Evolutionary conservation across 306 rosid species (phyloP), one percentile per base, ranked within the genome.

Genomic region (Cicer cuneatum): DNA sequence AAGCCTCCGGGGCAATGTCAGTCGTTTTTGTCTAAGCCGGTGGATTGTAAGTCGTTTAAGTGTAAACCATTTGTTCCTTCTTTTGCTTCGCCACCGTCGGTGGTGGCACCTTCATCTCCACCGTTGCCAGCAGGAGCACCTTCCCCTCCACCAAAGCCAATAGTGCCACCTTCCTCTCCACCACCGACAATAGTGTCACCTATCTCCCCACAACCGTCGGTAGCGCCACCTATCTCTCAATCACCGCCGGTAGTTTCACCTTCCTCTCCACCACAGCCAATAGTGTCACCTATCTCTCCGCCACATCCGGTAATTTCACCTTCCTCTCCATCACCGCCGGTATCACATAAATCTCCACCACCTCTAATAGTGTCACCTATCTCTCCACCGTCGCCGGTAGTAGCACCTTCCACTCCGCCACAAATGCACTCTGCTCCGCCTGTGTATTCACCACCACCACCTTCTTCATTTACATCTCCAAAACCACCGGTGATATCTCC

Each of bases 1-100:
- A 83, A 86, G 38, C n/a, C 93, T 1, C 57, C 73, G 37, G 85
- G 61, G 8, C 80, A 84, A 84, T 94, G 99, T 80, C 73, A 61
- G 71, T 33, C 92, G 16, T 83, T 87, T 73, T 82, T 86, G 83
- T 88, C 92, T 7, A 80, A 52, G 70, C 91, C 91, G 14, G 98
- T 95, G 45, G 89, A 90, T 52, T 95, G 99, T 58, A 78, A 66
- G 39, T 87, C 97, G 10, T 90, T 90, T 79, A 74, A 72, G 13
- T 95, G 99, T 43, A 84, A 77, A 42, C 52, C 86, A 0, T 78
- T 81, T 71, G 72, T 46, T 64, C 81, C 84, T n/a, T 68, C 82
- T 11, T 64, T 1, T 3, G 69, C 73, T 8, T 15, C 67, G 0
- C 62, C 82, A 0, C 66, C 79, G 1, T 76, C 78, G 1, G 75